phyloP scores from a whole-genome alignment of 768 basidiomycete genomes.

The Boletus bicolor region DNA sequence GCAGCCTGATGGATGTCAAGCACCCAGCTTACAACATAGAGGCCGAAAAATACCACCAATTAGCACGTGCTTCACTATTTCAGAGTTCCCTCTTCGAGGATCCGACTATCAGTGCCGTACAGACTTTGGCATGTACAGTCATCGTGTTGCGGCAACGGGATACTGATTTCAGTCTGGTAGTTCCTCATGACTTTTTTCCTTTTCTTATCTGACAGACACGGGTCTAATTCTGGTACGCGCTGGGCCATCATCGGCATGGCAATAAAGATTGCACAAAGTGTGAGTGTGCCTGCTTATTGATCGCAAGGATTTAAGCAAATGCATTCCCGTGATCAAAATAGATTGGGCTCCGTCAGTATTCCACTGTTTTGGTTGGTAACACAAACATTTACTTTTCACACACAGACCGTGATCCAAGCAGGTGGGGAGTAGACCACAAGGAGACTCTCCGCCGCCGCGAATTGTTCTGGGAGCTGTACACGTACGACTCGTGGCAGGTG shows the following conservation, averaged over 20 bases:
- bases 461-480: conserved; percentile 60
- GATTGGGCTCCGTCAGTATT: conserved; percentile 66
- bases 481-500: conserved; percentile 36
- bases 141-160: conserved; percentile 28
- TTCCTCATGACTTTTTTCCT: conserved; percentile 70
- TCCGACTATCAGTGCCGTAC: conserved; percentile 64
- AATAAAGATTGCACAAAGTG: conserved; percentile 68
- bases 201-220: conserved; percentile 66
- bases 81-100: conserved; percentile 63
- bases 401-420: conserved; percentile 66
- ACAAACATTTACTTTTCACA: conserved; percentile 21
- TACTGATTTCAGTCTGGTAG: conserved; percentile 33
- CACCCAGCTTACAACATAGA: conserved; percentile 60
- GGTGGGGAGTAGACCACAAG: conserved; percentile 53
- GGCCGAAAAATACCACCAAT: conserved; percentile 67
- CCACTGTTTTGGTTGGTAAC: background rate
- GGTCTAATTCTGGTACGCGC: conserved; percentile 58
- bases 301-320: background rate
- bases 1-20: conserved; percentile 56
- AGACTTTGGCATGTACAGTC: conserved; percentile 51
- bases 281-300: conserved; percentile 37
- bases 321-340: conserved; percentile 25
- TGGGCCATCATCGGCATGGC: conserved; percentile 70
- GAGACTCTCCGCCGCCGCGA: conserved; percentile 64
- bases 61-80: conserved; percentile 64